Evolutionary conservation across 2,329 filamentous ascomycete species (phyloP).

Genomic region (Neoscytalidium dimidiatum): DNA sequence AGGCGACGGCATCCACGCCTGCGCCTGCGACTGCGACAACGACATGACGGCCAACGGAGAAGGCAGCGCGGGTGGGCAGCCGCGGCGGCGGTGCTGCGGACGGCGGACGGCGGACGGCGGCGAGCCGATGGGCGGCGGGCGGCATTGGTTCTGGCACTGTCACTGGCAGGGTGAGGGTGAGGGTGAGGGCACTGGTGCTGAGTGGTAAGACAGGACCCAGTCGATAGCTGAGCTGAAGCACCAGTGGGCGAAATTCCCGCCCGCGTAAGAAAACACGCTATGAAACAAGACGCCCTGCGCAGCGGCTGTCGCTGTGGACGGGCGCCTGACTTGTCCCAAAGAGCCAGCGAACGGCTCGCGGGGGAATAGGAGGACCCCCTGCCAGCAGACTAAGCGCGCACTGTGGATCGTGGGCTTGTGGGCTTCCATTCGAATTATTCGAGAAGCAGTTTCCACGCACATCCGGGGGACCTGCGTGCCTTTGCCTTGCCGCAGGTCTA

Average conservation of each 20-base stretch:
- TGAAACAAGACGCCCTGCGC: slow-evolving; percentile 12
- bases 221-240: background rate
- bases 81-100: background rate
- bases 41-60: background rate
- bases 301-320: background rate
- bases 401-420: background rate
- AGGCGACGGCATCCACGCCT: background rate
- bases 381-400: background rate
- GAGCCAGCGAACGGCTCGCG: background rate
- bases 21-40: too few relatives aligned
- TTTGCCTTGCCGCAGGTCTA: background rate
- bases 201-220: background rate
- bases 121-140: background rate
- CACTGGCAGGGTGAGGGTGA: background rate
- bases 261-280: slow-evolving; percentile 2
- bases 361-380: background rate
- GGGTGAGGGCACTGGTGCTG: background rate
- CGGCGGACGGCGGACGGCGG: background rate
- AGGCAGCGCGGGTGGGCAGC: background rate
- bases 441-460: slow-evolving; percentile 10
- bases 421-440: background rate
- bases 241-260: background rate
- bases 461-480: background rate
- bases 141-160: background rate
- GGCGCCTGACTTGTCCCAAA: background rate